Conservation (phyloP, 805 yeast species). For the Nakazawaea holstii region DNA sequence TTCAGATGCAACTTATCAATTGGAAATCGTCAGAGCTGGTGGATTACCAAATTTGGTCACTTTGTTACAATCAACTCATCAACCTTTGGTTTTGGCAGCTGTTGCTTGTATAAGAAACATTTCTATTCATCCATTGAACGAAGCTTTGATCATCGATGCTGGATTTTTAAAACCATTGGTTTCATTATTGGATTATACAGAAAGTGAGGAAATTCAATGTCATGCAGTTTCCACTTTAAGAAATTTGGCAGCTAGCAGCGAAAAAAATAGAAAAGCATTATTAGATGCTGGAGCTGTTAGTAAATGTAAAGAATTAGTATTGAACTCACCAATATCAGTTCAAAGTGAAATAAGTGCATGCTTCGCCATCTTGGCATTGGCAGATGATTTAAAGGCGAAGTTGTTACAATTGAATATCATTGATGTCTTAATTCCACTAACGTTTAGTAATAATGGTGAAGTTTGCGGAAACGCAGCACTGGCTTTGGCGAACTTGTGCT, state of each 20-base stretch:
- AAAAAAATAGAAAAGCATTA: constrained; percentile 85
- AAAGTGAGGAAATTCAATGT: constrained; percentile 94
- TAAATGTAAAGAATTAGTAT: constrained; percentile 83
- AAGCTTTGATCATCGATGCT: constrained; percentile 92
- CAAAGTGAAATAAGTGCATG: constrained; percentile 97
- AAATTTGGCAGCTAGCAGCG: constrained; percentile 93
- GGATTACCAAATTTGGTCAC: constrained; percentile 93
- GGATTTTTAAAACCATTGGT: constrained; percentile 94
- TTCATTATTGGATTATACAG: constrained; percentile 72
- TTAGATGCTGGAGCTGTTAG: constrained; percentile 94
- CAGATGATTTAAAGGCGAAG: constrained; percentile 87
- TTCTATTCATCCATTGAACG: constrained; percentile 94
- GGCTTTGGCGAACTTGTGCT: constrained; percentile 91
- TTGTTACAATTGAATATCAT: constrained; percentile 79
- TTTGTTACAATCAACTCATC: constrained; percentile 81
- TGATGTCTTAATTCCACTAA: constrained; percentile 86
- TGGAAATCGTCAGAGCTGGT: constrained; percentile 92
- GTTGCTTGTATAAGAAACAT: constrained; percentile 98
- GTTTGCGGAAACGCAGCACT: constrained; percentile 99
- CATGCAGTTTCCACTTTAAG: constrained; percentile 96
- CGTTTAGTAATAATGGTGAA: constrained; percentile 82
- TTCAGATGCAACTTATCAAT: constrained; percentile 91
- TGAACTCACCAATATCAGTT: constrained; percentile 82
- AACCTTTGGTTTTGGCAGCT: constrained; percentile 90
- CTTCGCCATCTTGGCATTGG: constrained; percentile 92